phyloP scores from a whole-genome alignment of 1,139 yeast species.

The Schwanniomyces etchellsii region DNA sequence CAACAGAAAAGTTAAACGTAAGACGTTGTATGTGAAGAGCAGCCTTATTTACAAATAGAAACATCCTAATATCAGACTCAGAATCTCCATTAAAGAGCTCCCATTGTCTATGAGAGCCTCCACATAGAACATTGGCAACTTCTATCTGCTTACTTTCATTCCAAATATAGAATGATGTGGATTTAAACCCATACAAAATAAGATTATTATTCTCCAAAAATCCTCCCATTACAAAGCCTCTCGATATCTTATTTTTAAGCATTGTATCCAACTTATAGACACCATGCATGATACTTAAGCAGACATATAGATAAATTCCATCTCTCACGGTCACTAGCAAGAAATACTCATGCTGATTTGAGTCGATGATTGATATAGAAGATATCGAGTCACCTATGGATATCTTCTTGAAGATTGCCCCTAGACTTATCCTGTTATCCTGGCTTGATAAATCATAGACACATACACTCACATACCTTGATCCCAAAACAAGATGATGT shows the following conservation, averaged over 20 bases:
- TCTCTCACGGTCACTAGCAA: conserved; percentile 55
- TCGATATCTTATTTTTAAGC: conserved; percentile 59
- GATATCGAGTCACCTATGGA: conserved; percentile 76
- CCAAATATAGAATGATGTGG: conserved; percentile 74
- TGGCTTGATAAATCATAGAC: conserved; percentile 37
- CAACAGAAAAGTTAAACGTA: conserved; percentile 13
- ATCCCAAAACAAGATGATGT: conserved; percentile 55
- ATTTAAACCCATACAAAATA: conserved; percentile 74
- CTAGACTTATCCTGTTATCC: conserved; percentile 14
- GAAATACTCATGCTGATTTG: conserved; percentile 10
- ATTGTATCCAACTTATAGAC: conserved; percentile 24
- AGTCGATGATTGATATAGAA: conserved; percentile 36
- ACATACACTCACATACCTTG: conserved; percentile 64
- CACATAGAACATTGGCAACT: conserved; percentile 68
- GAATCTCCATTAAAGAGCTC: conserved; percentile 25
- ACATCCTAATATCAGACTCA: conserved; percentile 13
- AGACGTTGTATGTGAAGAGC: conserved; percentile 25
- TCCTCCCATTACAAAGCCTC: conserved; percentile 80
- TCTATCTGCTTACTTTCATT: conserved; percentile 77
- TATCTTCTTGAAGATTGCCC: conserved; percentile 43
- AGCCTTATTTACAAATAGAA: conserved; percentile 57
- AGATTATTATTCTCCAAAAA: conserved; percentile 43
- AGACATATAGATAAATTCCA: conserved; percentile 47
- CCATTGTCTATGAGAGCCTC: conserved; percentile 92
- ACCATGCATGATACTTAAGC: conserved; percentile 1